phyloP scores from a whole-genome alignment of 176 grass and related monocot species.

The Carex myosuroides region DNA sequence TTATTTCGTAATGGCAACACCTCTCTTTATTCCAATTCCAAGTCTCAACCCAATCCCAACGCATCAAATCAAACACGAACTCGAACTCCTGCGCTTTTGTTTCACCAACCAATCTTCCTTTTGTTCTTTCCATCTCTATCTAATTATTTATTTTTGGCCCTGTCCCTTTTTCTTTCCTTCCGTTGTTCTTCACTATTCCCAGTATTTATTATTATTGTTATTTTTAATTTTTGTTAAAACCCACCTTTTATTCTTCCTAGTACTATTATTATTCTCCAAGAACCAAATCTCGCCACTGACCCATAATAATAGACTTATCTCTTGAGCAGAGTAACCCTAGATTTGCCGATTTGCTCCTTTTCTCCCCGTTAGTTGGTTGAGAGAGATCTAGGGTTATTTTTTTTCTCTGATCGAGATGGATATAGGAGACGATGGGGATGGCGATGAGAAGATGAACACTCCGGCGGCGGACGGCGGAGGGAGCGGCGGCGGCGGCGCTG shows the following conservation, averaged over 20 bases:
- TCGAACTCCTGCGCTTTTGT: constrained; percentile 27
- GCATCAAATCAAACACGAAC: constrained; percentile 35
- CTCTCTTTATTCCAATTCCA: constrained; percentile 27
- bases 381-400: constrained; percentile 54
- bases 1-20: constrained; percentile 42
- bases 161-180: neutral
- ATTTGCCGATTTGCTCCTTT: constrained; percentile 18
- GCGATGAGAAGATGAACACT: constrained; percentile 20
- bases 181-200: neutral
- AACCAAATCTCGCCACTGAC: neutral
- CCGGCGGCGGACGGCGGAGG: constrained; percentile 16
- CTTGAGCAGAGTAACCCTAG: constrained; percentile 17
- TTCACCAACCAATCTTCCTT: constrained; percentile 30
- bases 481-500: constrained; percentile 21
- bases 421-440: constrained; percentile 38
- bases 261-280: constrained; percentile 4
- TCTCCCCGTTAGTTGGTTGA: neutral
- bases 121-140: constrained; percentile 28
- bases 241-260: constrained; percentile 2
- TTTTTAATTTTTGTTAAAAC: neutral
- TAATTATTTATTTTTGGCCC: constrained; percentile 1
- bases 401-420: constrained; percentile 34
- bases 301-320: constrained; percentile 21
- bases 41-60: constrained; percentile 63
- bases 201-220: constrained; percentile 14